These are phyloP conservation scores for Eucalyptus virginea DNA, from an alignment of 345 rosid genomes.

Conservation along the genomic window DNA sequence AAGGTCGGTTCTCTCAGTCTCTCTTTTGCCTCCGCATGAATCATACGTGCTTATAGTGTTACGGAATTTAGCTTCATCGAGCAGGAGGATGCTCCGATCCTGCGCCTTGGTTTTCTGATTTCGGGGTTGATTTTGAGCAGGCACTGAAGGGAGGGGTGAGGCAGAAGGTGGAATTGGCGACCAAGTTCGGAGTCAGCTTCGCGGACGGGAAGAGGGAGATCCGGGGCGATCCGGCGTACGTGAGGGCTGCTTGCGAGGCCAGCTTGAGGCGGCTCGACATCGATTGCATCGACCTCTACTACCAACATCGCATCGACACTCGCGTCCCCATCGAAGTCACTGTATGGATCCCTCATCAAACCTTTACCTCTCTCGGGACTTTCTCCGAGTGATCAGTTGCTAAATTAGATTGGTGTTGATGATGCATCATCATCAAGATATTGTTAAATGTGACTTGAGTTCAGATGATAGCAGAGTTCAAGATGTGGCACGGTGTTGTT, in stretches of 20 bases:
- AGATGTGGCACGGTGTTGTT: background rate
- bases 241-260: slow-evolving; percentile 43
- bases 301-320: slow-evolving; percentile 50
- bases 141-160: slow-evolving; percentile 50
- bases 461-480: background rate
- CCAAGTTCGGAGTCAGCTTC: slow-evolving; percentile 34
- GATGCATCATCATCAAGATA: background rate
- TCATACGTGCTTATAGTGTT: no score
- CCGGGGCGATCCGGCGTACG: slow-evolving; percentile 46
- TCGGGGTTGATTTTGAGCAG: background rate
- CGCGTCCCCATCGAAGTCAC: slow-evolving; percentile 48
- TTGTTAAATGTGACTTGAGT: background rate
- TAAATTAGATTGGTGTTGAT: background rate
- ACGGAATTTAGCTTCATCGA: no score
- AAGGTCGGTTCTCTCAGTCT: no score
- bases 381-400: background rate
- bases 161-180: slow-evolving; percentile 40
- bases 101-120: background rate
- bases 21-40: no score
- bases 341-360: slow-evolving; percentile 2
- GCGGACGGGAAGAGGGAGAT: slow-evolving; percentile 13
- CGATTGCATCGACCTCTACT: slow-evolving; percentile 47
- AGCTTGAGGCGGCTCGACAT: slow-evolving; percentile 51
- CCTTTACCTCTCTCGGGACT: background rate
- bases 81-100: no score